These are phyloP conservation scores for Boletus edulis DNA, from an alignment of 768 basidiomycete species.

Conservation along the genomic window DNA sequence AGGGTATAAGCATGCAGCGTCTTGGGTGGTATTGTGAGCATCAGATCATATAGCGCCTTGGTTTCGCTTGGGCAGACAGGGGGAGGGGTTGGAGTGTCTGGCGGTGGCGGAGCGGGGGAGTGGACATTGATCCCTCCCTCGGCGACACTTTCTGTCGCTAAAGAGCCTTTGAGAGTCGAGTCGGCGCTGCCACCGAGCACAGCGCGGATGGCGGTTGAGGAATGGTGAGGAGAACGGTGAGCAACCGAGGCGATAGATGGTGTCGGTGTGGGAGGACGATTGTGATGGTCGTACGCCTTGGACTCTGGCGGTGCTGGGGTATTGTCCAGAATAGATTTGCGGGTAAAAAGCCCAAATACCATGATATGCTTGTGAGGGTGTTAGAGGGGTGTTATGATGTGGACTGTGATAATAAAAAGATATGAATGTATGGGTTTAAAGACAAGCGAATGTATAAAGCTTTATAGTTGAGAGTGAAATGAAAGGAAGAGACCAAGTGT, in stretches of 20 bases:
- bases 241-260: slow-evolving; percentile 43
- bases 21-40: slow-evolving; percentile 63
- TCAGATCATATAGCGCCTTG: slow-evolving; percentile 45
- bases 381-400: not conserved
- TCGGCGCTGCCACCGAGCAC: slow-evolving; percentile 20
- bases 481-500: slow-evolving; percentile 1
- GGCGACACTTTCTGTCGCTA: slow-evolving; percentile 1
- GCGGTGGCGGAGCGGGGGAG: slow-evolving; percentile 21
- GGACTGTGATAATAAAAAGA: slow-evolving; percentile 12
- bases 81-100: slow-evolving; percentile 33
- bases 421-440: not conserved
- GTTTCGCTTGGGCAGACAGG: slow-evolving; percentile 44
- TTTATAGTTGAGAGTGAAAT: slow-evolving; percentile 13
- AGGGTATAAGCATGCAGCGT: slow-evolving; percentile 63
- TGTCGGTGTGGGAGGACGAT: slow-evolving; percentile 53
- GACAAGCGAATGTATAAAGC: slow-evolving; percentile 1
- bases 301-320: slow-evolving; percentile 4
- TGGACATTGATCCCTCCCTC: slow-evolving; percentile 3
- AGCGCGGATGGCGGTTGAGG: slow-evolving; percentile 13
- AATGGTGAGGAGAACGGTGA: slow-evolving; percentile 22
- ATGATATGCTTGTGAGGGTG: slow-evolving; percentile 13
- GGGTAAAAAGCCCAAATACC: slow-evolving; percentile 43
- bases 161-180: slow-evolving; percentile 18
- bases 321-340: slow-evolving; percentile 27
- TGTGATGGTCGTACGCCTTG: slow-evolving; percentile 1